Conservation (phyloP, 2,329 filamentous ascomycete species). For the Ilyonectria mors-panacis region DNA sequence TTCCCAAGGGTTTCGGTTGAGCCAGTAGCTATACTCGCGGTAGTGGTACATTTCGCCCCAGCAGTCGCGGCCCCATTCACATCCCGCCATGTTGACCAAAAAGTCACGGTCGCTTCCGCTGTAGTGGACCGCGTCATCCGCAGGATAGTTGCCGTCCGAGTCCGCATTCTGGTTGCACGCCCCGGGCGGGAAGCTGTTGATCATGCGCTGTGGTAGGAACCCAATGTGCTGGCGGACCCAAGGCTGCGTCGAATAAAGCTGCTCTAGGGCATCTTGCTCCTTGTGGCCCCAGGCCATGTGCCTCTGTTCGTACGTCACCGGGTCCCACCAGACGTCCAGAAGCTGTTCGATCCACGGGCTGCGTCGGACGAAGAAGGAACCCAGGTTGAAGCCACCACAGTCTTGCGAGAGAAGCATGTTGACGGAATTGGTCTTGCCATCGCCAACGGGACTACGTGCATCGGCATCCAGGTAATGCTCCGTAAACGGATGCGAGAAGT, state of each 20-base stretch:
- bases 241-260: conserved; percentile 90
- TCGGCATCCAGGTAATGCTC: conserved; percentile 82
- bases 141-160: conserved; percentile 72
- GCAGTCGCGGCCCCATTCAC: conserved; percentile 96
- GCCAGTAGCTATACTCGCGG: conserved; percentile 88
- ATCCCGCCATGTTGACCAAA: conserved; percentile 98
- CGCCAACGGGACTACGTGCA: conserved; percentile 80
- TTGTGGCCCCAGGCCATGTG: conserved; percentile 99
- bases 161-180: conserved; percentile 81
- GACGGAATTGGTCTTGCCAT: conserved; percentile 83
- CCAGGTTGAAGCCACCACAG: conserved; percentile 95
- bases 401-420: conserved; percentile 93
- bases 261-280: conserved; percentile 95
- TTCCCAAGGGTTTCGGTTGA: conserved; percentile 90
- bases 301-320: conserved; percentile 96
- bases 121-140: conserved; percentile 78
- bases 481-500: conserved; percentile 87
- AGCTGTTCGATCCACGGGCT: conserved; percentile 92
- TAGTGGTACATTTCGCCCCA: conserved; percentile 99
- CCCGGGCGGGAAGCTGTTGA: conserved; percentile 94
- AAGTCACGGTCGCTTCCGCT: conserved; percentile 89
- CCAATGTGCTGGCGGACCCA: conserved; percentile 92
- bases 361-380: conserved; percentile 92
- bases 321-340: conserved; percentile 98
- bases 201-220: conserved; percentile 90